Conservation (phyloP, 768 basidiomycete species). For the Gloeophyllum trabeum region DNA sequence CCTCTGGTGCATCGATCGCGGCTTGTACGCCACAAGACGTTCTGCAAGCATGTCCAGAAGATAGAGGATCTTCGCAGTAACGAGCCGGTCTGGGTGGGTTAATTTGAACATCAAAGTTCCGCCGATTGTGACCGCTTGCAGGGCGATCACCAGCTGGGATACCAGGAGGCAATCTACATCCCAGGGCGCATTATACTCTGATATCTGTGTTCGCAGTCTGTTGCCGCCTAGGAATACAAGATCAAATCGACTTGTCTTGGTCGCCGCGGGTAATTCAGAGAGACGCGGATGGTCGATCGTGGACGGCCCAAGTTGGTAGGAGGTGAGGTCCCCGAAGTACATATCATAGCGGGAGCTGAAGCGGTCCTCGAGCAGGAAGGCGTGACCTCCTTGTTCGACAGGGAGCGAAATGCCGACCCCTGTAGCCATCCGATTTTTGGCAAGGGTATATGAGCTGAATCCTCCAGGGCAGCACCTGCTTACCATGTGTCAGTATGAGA, state of each 20-base stretch:
- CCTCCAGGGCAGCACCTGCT: constrained; percentile 19
- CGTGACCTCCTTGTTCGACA: constrained; percentile 16
- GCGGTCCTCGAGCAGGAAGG: constrained; percentile 12
- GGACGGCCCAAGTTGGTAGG: constrained; percentile 8
- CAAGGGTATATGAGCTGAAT: constrained; percentile 18
- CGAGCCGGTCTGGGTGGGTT: constrained; percentile 16
- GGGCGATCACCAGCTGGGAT: constrained; percentile 19
- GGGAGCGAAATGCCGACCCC: constrained; percentile 16
- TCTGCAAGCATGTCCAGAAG: constrained; percentile 17
- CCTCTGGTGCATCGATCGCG: constrained; percentile 16
- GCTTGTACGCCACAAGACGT: constrained; percentile 16
- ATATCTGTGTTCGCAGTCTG: constrained; percentile 13
- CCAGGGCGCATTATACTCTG: neutral
- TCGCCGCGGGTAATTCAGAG: neutral
- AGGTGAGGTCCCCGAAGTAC: constrained; percentile 14
- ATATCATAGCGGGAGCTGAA: constrained; percentile 13
- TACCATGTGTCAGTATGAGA: neutral
- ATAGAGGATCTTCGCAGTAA: constrained; percentile 19
- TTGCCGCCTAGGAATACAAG: constrained; percentile 23
- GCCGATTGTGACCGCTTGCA: constrained; percentile 12
- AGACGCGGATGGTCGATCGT: neutral
- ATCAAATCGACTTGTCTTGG: constrained; percentile 10
- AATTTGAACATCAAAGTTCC: constrained; percentile 21
- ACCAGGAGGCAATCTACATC: constrained; percentile 17
- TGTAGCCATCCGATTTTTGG: constrained; percentile 11